phyloP scores from a whole-genome alignment of 1,284 basidiomycete genomes.

The Ganoderma meredithae region DNA sequence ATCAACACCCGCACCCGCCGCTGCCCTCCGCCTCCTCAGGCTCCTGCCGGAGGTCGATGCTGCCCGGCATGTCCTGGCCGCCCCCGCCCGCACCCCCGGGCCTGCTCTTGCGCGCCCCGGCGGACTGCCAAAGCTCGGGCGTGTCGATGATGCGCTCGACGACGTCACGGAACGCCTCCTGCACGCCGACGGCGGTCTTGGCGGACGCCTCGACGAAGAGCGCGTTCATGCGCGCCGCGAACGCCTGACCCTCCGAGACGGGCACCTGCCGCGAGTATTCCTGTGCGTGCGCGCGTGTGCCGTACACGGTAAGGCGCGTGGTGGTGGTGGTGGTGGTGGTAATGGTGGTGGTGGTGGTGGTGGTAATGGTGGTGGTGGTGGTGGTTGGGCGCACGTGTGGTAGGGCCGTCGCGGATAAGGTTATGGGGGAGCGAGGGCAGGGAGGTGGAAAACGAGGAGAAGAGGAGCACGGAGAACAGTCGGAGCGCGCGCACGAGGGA shows the following conservation, averaged over 20 bases:
- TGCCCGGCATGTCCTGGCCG: slow-evolving; percentile 46
- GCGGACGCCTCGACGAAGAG: slow-evolving; percentile 91
- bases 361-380: background rate
- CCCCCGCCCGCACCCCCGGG: slow-evolving; percentile 20
- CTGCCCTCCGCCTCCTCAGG: slow-evolving; percentile 29
- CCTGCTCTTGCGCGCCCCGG: slow-evolving; percentile 18
- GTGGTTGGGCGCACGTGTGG: background rate
- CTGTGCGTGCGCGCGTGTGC: slow-evolving; percentile 45
- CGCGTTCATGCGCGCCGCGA: slow-evolving; percentile 83
- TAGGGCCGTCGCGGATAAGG: background rate
- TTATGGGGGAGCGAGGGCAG: background rate
- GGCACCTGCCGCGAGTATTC: slow-evolving; percentile 91
- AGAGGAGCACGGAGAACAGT: background rate
- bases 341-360: too few species aligned
- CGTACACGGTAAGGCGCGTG: too few species aligned
- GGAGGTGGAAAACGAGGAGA: background rate
- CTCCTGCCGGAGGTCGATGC: slow-evolving; percentile 41
- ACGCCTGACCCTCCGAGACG: slow-evolving; percentile 79
- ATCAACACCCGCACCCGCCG: slow-evolving; percentile 37
- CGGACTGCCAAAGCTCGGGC: slow-evolving; percentile 69
- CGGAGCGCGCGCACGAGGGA: background rate
- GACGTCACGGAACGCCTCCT: slow-evolving; percentile 83
- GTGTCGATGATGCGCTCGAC: slow-evolving; percentile 76
- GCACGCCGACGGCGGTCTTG: slow-evolving; percentile 85
- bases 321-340: too few species aligned